A percentile compares a stretch with the other conserved stretches of the same genome.
phyloP scores from a whole-genome alignment of 768 basidiomycete genomes.

The Suillus ampliporus region DNA sequence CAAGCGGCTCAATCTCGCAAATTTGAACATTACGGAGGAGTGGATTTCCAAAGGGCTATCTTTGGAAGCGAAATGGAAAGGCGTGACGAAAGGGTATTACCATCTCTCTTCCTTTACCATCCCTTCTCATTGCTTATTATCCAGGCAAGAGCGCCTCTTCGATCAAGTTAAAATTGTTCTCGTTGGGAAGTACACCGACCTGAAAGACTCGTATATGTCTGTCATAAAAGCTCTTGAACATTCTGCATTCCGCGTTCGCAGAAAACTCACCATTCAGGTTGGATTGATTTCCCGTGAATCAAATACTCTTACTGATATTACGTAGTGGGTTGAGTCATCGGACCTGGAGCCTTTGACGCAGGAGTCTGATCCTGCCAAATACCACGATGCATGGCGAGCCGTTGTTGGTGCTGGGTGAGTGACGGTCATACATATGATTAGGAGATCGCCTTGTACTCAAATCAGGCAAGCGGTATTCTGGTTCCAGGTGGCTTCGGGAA shows the following conservation, averaged over 20 bases:
- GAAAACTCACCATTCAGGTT: constrained; percentile 83
- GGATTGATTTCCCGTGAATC: constrained; percentile 29
- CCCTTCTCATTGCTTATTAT: constrained; percentile 11
- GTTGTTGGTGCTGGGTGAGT: constrained; percentile 88
- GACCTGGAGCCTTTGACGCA: constrained; percentile 86
- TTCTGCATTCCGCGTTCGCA: constrained; percentile 89
- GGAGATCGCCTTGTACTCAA: constrained; percentile 14
- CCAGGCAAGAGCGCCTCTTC: constrained; percentile 91
- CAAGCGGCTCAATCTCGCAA: constrained; percentile 78
- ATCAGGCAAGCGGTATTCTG: constrained; percentile 78
- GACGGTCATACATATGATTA: not conserved
- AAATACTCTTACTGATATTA: constrained; percentile 2
- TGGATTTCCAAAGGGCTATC: constrained; percentile 66
- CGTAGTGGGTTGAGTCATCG: constrained; percentile 95
- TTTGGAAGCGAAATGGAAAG: constrained; percentile 80
- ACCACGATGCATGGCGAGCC: constrained; percentile 95
- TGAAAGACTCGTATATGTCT: constrained; percentile 98
- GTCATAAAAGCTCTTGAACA: constrained; percentile 97
- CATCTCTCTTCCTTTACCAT: not conserved
- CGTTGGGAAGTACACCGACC: constrained; percentile 96
- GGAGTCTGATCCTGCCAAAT: constrained; percentile 78
- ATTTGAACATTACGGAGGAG: constrained; percentile 56
- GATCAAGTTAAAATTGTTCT: constrained; percentile 89
- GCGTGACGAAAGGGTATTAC: constrained; percentile 76
- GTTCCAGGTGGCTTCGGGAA: constrained; percentile 96